Evolutionary conservation across 306 rosid genomes (phyloP).

Genomic region (Vigna unguiculata): DNA sequence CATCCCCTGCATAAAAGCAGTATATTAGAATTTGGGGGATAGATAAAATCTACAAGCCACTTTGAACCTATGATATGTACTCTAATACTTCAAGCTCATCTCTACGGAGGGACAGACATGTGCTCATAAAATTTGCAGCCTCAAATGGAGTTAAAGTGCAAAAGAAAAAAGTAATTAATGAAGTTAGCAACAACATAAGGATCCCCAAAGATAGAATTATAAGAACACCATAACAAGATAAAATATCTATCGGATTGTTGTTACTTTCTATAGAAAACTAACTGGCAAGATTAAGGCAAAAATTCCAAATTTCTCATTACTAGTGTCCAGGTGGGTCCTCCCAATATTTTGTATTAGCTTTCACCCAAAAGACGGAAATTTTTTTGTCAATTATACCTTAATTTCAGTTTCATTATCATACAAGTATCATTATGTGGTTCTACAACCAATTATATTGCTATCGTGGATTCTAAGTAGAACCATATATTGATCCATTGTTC

Average conservation of each 20-base stretch:
- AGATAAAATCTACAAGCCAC: conserved; percentile 13
- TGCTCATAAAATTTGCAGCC: conserved; percentile 3
- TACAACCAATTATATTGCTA: conserved; percentile 12
- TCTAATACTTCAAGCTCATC: conserved; percentile 28
- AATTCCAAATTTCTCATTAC: neutral
- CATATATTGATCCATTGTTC: neutral
- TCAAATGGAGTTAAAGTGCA: neutral
- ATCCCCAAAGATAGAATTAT: conserved; percentile 8
- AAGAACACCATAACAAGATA: conserved; percentile 23
- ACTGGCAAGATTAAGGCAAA: neutral
- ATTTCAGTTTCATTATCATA: conserved; percentile 6
- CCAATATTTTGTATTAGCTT: neutral
- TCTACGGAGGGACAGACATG: neutral
- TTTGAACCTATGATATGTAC: conserved; percentile 30
- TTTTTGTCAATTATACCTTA: neutral
- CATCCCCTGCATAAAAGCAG: conserved; percentile 74
- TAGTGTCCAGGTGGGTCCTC: neutral
- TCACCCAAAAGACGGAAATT: neutral
- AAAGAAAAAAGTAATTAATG: neutral
- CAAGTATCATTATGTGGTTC: conserved; percentile 33
- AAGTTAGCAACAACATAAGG: conserved; percentile 12
- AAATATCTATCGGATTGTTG: conserved; percentile 12
- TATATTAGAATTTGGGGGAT: conserved; percentile 32
- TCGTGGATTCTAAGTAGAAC: neutral
- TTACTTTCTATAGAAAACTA: conserved; percentile 10